A percentile compares a stretch with the other conserved stretches of the same genome.
Evolutionary conservation across 2,329 filamentous ascomycete genomes (phyloP).

Genomic region (Colletotrichum sidae): DNA sequence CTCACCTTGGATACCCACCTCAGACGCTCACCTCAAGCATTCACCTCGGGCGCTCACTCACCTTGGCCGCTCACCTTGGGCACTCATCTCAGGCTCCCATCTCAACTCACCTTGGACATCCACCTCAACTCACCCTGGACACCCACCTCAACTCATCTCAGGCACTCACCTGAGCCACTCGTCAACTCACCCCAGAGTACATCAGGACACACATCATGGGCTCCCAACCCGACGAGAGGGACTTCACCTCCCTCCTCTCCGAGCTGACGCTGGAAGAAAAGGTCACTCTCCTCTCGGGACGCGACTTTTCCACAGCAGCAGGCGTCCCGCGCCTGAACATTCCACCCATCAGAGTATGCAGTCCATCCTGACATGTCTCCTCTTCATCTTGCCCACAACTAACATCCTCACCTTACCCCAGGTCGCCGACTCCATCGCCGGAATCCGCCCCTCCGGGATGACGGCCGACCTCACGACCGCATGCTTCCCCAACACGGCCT

Average conservation of each 20-base stretch:
- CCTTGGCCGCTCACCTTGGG: too few relatives aligned
- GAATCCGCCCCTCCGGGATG: conserved; percentile 34
- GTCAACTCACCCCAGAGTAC: not conserved
- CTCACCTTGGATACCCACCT: too few relatives aligned
- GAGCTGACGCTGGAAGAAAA: conserved; percentile 34
- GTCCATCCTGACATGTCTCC: not conserved
- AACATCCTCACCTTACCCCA: conserved; percentile 1
- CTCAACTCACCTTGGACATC: not conserved
- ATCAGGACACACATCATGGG: conserved; percentile 7
- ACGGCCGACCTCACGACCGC: conserved; percentile 35
- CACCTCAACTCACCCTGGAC: not conserved
- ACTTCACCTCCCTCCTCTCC: conserved; percentile 25
- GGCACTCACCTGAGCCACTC: not conserved
- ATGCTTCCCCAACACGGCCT: conserved; percentile 38
- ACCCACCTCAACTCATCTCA: not conserved
- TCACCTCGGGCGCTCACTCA: too few relatives aligned
- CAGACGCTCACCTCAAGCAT: too few relatives aligned
- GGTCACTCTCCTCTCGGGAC: conserved; percentile 31
- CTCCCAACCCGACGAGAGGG: conserved; percentile 19
- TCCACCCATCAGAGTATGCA: conserved; percentile 29
- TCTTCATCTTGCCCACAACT: not conserved
- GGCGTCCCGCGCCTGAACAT: conserved; percentile 35
- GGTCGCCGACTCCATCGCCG: conserved; percentile 38
- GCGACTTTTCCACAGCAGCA: conserved; percentile 37
- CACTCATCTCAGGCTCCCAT: not conserved